Conservation (phyloP, 2,329 filamentous ascomycete genomes). For the Sordariomycetes sp. region DNA sequence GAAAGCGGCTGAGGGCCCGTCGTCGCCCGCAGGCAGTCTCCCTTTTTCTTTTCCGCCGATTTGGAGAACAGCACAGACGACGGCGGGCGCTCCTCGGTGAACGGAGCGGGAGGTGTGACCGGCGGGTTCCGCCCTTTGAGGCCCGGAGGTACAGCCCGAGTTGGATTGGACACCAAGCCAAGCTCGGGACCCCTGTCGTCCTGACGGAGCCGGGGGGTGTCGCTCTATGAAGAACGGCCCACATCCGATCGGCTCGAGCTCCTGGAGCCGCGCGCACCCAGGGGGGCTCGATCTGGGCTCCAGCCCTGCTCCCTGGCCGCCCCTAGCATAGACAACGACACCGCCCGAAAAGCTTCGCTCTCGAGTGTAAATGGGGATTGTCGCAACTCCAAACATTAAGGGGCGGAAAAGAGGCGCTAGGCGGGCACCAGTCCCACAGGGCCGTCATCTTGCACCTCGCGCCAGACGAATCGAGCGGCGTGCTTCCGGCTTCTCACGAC, state of each 20-base stretch:
- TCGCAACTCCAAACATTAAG: neutral
- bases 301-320: no score
- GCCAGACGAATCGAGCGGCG: no score
- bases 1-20: no score
- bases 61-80: neutral
- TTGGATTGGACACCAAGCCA: neutral
- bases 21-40: neutral
- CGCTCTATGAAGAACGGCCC: no score
- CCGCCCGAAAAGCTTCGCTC: no score
- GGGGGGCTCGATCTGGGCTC: no score
- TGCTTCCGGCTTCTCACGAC: no score
- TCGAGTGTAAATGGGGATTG: neutral
- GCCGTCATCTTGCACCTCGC: neutral
- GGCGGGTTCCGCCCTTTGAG: neutral
- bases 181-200: no score
- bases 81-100: neutral
- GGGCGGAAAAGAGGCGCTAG: neutral
- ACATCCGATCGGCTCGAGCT: no score
- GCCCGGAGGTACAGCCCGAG: neutral
- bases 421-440: neutral
- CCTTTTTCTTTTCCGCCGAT: neutral
- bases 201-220: no score
- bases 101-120: neutral
- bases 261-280: no score
- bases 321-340: no score